A percentile compares a stretch with the other conserved stretches of the same genome.
Evolutionary conservation across 257 asterid species (phyloP).

Genomic region (Ligustrum vulgare): DNA sequence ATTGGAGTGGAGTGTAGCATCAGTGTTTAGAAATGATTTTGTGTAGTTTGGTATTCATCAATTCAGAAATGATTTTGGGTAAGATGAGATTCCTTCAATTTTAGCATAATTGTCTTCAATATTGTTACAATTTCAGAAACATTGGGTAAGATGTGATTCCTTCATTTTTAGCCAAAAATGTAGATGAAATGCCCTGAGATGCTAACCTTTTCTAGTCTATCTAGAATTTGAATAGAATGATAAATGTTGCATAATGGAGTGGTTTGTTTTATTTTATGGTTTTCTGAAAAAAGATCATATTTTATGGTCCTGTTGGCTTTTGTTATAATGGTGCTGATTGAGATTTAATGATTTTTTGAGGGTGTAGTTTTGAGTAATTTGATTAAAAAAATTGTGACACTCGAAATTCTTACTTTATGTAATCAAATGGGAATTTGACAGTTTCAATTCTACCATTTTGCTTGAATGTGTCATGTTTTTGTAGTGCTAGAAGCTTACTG

Average conservation of each 20-base stretch:
- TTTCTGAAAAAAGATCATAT: background rate
- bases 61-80: no score
- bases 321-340: conserved; percentile 14
- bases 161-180: no score
- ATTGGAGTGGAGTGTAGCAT: no score
- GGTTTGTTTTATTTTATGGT: conserved; percentile 16
- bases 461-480: conserved; percentile 11
- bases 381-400: background rate
- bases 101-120: no score
- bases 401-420: background rate
- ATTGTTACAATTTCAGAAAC: no score
- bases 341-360: background rate
- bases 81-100: no score
- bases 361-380: background rate
- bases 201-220: no score
- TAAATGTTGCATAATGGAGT: conserved; percentile 8
- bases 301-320: conserved; percentile 14
- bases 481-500: conserved; percentile 15
- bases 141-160: no score
- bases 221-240: no score
- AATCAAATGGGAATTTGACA: background rate
- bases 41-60: no score
- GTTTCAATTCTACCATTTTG: background rate
- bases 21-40: no score
- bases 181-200: no score